phyloP scores from a whole-genome alignment of 176 grass and related monocot species.

The Phragmites australis region DNA sequence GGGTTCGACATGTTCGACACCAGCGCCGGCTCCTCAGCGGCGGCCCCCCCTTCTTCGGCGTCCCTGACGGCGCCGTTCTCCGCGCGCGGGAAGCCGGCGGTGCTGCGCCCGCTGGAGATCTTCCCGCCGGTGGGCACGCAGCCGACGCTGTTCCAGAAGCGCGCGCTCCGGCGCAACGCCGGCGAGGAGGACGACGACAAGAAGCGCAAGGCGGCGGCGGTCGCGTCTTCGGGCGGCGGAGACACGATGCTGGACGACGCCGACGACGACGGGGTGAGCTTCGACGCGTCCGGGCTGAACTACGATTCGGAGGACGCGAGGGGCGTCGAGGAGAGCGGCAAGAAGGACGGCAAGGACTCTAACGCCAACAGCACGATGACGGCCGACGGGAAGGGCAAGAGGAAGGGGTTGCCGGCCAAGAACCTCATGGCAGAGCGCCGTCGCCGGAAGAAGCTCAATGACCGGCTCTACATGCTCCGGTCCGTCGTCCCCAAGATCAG shows the following conservation, averaged over 20 bases:
- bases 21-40: conserved; percentile 31
- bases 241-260: conserved; percentile 50
- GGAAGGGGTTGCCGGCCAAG: conserved; percentile 93
- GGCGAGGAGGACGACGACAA: conserved; percentile 64
- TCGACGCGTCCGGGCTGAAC: conserved; percentile 85
- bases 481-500: conserved; percentile 99
- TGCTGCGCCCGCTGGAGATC: conserved; percentile 83
- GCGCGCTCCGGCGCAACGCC: conserved; percentile 79
- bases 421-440: conserved; percentile 98
- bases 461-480: conserved; percentile 97
- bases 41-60: conserved; percentile 10
- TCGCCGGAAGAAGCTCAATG: conserved; percentile 97
- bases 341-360: conserved; percentile 67
- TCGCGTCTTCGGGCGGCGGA: conserved; percentile 29
- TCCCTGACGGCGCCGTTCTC: conserved; percentile 43
- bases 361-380: conserved; percentile 81
- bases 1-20: conserved; percentile 67
- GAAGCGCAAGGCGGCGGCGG: conserved; percentile 54
- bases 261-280: conserved; percentile 70
- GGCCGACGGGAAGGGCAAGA: conserved; percentile 78
- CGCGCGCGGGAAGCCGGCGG: conserved; percentile 58
- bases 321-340: conserved; percentile 58
- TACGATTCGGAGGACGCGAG: conserved; percentile 82
- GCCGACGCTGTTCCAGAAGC: conserved; percentile 97
- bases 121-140: conserved; percentile 79